phyloP scores from a whole-genome alignment of 257 asterid genomes.

The Solanum chiquidenum region DNA sequence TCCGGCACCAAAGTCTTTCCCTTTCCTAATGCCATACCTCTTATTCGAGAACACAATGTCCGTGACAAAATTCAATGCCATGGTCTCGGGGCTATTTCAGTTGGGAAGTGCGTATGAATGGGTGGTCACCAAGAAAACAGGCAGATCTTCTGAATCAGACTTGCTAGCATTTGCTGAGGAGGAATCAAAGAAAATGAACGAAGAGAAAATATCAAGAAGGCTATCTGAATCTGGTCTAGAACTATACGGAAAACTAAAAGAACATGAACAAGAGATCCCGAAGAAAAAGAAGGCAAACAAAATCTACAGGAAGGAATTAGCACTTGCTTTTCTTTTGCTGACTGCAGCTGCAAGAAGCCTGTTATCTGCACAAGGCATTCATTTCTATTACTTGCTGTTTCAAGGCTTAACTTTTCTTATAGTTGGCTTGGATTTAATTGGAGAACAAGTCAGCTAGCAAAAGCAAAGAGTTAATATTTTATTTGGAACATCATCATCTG shows the following conservation, averaged over 20 bases:
- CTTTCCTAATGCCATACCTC: conserved; percentile 85
- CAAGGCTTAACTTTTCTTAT: conserved; percentile 75
- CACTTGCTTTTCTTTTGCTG: conserved; percentile 68
- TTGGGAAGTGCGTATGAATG: conserved; percentile 87
- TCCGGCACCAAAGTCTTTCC: conserved; percentile 80
- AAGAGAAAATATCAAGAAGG: conserved; percentile 63
- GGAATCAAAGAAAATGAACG: conserved; percentile 32
- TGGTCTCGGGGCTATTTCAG: conserved; percentile 85
- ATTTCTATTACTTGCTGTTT: conserved; percentile 80
- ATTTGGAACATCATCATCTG: conserved; percentile 9
- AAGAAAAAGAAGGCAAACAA: conserved; percentile 50
- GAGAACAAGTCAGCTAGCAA: conserved; percentile 69
- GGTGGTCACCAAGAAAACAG: conserved; percentile 91
- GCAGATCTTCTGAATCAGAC: conserved; percentile 79
- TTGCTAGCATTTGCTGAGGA: conserved; percentile 56
- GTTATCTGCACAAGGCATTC: conserved; percentile 80
- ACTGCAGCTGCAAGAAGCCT: conserved; percentile 84
- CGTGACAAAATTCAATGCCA: conserved; percentile 88
- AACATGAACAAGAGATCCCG: conserved; percentile 23
- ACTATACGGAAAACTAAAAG: conserved; percentile 46
- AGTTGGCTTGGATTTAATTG: conserved; percentile 83
- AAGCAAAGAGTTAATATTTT: not conserved
- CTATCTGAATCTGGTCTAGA: conserved; percentile 78
- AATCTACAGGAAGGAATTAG: conserved; percentile 65
- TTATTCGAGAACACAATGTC: conserved; percentile 96